These are phyloP conservation scores for Hypoxylon subgilvum DNA, from an alignment of 495 filamentous ascomycete species.

Conservation along the genomic window DNA sequence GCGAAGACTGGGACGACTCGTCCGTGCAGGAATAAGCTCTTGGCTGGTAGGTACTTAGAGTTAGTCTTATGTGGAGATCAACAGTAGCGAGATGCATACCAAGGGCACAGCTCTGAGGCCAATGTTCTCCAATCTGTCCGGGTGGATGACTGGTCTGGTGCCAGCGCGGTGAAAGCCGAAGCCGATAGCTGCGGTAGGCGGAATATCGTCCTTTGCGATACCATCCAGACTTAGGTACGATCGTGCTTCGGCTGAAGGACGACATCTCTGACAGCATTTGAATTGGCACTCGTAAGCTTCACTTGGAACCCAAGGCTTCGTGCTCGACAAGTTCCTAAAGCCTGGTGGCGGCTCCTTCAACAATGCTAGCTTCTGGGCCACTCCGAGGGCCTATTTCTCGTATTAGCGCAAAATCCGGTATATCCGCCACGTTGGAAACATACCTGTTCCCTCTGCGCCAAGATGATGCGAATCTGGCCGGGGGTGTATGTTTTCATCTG, in stretches of 20 bases:
- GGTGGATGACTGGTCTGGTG: slow-evolving; percentile 42
- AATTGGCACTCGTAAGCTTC: slow-evolving; percentile 54
- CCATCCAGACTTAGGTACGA: slow-evolving; percentile 57
- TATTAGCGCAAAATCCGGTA: slow-evolving; percentile 3
- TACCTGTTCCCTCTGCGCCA: slow-evolving; percentile 52
- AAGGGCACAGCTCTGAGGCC: slow-evolving; percentile 45
- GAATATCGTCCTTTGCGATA: slow-evolving; percentile 52
- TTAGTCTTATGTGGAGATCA: slow-evolving; percentile 7
- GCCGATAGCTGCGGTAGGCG: slow-evolving; percentile 47
- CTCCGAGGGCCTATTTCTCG: slow-evolving; percentile 3
- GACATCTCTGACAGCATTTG: slow-evolving; percentile 60
- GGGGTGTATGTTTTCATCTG: slow-evolving; percentile 52
- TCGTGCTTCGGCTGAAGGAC: slow-evolving; percentile 50
- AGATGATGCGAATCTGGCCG: slow-evolving; percentile 47
- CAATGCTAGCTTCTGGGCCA: not conserved
- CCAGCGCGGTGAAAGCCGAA: slow-evolving; percentile 48
- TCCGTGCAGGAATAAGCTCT: not conserved
- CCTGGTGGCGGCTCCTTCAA: slow-evolving; percentile 9
- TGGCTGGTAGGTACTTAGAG: slow-evolving; percentile 1
- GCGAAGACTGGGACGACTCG: too few species aligned
- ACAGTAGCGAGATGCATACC: slow-evolving; percentile 36
- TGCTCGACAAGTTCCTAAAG: slow-evolving; percentile 15
- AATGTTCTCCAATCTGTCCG: slow-evolving; percentile 41
- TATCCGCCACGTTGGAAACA: not conserved
- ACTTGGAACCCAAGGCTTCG: slow-evolving; percentile 49